Percentiles rank a stretch among this genome's conserved stretches.
Conservation (phyloP, 2,329 filamentous ascomycete genomes). For the Phaeoacremonium minimum region DNA sequence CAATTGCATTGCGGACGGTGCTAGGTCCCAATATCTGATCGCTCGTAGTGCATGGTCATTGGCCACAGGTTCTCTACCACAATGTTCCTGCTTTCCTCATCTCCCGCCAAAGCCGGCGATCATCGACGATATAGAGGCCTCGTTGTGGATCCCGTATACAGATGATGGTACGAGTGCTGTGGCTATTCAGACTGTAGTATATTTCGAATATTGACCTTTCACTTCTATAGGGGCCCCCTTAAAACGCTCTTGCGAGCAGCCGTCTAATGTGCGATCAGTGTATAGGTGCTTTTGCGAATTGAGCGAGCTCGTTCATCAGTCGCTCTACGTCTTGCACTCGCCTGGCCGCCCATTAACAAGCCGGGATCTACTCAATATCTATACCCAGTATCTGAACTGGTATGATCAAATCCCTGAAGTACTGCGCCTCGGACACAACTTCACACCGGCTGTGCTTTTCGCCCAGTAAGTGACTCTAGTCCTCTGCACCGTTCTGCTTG, state of each 20-base stretch:
- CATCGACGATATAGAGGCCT: conserved; percentile 56
- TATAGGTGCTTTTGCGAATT: conserved; percentile 68
- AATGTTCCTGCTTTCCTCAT: conserved; percentile 53
- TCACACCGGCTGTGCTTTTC: conserved; percentile 68
- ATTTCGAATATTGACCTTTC: conserved; percentile 9
- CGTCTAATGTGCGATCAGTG: conserved; percentile 64
- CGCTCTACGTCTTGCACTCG: conserved; percentile 67
- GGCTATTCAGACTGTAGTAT: background rate
- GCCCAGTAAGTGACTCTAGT: conserved; percentile 56
- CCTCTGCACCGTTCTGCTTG: too few relatives aligned
- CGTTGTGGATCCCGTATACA: conserved; percentile 55
- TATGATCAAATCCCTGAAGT: conserved; percentile 63
- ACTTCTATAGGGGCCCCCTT: conserved; percentile 40
- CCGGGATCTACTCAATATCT: conserved; percentile 57
- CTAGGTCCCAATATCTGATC: conserved; percentile 15
- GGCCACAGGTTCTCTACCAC: conserved; percentile 57
- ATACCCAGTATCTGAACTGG: conserved; percentile 68
- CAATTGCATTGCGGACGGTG: background rate
- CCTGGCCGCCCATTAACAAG: conserved; percentile 63
- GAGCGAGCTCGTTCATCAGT: conserved; percentile 69
- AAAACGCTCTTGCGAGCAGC: conserved; percentile 53
- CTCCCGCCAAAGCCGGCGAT: conserved; percentile 56
- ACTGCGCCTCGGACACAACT: conserved; percentile 61
- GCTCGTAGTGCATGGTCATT: conserved; percentile 57
- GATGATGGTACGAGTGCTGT: conserved; percentile 42